phyloP scores from a whole-genome alignment of 2,329 filamentous ascomycete genomes.

The Sporothrix curviconia region DNA sequence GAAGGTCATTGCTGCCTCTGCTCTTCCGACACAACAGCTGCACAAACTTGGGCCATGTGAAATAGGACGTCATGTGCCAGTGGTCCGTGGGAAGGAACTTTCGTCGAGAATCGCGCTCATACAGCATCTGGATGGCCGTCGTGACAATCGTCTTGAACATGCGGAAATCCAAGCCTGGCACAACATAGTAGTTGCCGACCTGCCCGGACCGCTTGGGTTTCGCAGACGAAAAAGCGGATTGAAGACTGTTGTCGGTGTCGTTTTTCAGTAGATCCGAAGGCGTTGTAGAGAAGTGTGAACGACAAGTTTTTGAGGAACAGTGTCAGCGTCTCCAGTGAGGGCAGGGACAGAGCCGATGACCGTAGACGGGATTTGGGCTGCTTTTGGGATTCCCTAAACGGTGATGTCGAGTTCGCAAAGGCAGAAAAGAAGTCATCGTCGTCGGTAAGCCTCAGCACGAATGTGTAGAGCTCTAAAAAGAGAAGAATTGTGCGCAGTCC shows the following conservation, averaged over 20 bases:
- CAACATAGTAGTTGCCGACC: conserved; percentile 30
- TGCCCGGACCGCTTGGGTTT: background rate
- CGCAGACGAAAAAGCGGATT: background rate
- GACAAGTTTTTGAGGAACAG: conserved; percentile 54
- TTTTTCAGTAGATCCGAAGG: conserved; percentile 50
- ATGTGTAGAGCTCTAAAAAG: conserved; percentile 90
- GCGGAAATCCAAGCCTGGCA: conserved; percentile 67
- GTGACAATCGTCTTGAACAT: conserved; percentile 77
- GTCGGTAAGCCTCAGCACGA: conserved; percentile 85
- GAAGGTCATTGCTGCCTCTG: conserved; percentile 65
- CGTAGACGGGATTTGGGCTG: conserved; percentile 41
- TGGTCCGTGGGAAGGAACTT: conserved; percentile 76
- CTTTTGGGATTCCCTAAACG: conserved; percentile 18
- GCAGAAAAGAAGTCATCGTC: conserved; percentile 87
- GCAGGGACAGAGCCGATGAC: conserved; percentile 61
- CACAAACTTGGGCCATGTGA: conserved; percentile 83
- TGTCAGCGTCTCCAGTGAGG: conserved; percentile 38
- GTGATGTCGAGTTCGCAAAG: conserved; percentile 23
- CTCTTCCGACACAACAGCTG: conserved; percentile 80
- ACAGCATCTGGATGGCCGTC: conserved; percentile 75
- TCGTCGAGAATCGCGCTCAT: conserved; percentile 85
- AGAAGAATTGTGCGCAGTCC: conserved; percentile 83
- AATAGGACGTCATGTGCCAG: conserved; percentile 85
- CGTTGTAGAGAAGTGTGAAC: conserved; percentile 82
- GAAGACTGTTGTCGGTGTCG: background rate